Percentiles rank a stretch among this genome's conserved stretches.
Evolutionary conservation across 441 rosid genomes (phyloP).

Genomic region (Euphorbia schlechtendalii): DNA sequence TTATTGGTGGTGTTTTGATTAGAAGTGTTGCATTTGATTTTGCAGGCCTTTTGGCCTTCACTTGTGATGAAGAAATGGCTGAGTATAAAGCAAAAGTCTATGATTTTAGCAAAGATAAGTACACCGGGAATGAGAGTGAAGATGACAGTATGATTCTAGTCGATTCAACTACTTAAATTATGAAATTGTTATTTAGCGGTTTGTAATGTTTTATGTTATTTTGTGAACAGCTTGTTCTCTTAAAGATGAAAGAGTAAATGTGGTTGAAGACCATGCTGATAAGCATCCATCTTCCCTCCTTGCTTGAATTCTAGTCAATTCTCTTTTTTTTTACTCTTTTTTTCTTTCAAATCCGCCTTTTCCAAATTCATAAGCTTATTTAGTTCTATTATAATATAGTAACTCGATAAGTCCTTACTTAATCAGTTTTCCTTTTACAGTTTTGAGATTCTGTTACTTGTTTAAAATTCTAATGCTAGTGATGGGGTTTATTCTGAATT

Average conservation of each 20-base stretch:
- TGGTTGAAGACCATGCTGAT: constrained; percentile 26
- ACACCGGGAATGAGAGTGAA: constrained; percentile 89
- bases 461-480: too few relatives aligned
- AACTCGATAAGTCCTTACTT: background rate
- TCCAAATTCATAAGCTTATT: background rate
- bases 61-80: constrained; percentile 97
- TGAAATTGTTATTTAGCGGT: background rate
- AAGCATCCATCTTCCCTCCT: constrained; percentile 28
- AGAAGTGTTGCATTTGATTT: too few relatives aligned
- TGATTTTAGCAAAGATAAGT: constrained; percentile 97
- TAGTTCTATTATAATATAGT: background rate
- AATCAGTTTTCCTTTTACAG: too few relatives aligned
- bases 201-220: constrained; percentile 20
- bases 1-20: constrained; percentile 19
- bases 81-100: constrained; percentile 61
- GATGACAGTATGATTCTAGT: constrained; percentile 58
- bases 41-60: constrained; percentile 94
- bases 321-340: constrained; percentile 14
- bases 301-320: constrained; percentile 50
- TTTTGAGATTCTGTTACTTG: too few relatives aligned
- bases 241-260: constrained; percentile 41
- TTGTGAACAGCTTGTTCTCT: constrained; percentile 47
- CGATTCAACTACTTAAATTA: background rate
- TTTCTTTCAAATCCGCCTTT: too few relatives aligned
- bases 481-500: too few relatives aligned